phyloP scores from a whole-genome alignment of 1,284 basidiomycete genomes.

The Cryptococcus amylolentus region DNA sequence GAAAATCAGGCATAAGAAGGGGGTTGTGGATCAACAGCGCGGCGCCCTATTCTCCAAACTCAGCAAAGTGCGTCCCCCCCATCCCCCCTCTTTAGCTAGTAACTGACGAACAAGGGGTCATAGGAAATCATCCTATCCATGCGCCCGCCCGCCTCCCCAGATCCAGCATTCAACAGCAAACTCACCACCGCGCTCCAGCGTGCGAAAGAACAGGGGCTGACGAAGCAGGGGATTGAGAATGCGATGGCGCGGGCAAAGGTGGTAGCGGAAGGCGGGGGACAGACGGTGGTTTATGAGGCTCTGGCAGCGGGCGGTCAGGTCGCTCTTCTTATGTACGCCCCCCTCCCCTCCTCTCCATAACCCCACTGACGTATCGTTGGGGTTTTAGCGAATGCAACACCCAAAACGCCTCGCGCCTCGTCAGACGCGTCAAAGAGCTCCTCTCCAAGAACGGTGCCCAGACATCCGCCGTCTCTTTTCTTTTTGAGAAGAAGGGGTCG shows the following conservation, averaged over 20 bases:
- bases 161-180: slow-evolving; percentile 62
- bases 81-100: too few species aligned
- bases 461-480: slow-evolving; percentile 67
- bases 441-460: slow-evolving; percentile 62
- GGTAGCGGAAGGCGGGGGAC: slow-evolving; percentile 36
- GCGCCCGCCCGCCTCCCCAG: slow-evolving; percentile 62
- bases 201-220: slow-evolving; percentile 64
- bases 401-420: slow-evolving; percentile 68
- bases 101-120: background rate
- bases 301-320: slow-evolving; percentile 62
- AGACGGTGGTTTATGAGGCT: slow-evolving; percentile 62
- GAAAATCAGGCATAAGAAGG: slow-evolving; percentile 80
- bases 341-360: background rate
- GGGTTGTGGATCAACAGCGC: slow-evolving; percentile 64
- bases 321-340: slow-evolving; percentile 68
- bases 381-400: slow-evolving; percentile 75
- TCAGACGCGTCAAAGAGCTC: slow-evolving; percentile 62
- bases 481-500: slow-evolving; percentile 68
- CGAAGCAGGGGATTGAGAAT: slow-evolving; percentile 71
- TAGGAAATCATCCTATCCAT: slow-evolving; percentile 70
- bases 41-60: slow-evolving; percentile 61
- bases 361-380: background rate
- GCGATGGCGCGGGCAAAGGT: slow-evolving; percentile 58
- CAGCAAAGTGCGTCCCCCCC: too few species aligned
- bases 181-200: slow-evolving; percentile 62